Evolutionary conservation across 768 basidiomycete species (phyloP).

Genomic region (Chalciporus chontae): DNA sequence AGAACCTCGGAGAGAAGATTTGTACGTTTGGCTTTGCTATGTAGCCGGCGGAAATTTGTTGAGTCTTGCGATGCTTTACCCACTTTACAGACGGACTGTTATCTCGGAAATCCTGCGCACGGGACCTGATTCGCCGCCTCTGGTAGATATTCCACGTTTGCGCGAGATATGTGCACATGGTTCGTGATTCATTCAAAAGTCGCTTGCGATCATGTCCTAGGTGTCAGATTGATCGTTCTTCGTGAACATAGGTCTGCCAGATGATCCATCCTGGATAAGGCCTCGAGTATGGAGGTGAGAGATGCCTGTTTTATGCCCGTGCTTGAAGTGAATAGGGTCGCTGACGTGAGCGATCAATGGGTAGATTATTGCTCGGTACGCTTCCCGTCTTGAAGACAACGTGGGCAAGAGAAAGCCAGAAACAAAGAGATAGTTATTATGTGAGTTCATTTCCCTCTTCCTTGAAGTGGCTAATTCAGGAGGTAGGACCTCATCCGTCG

Average conservation of each 20-base stretch:
- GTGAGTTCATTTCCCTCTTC: constrained; percentile 38
- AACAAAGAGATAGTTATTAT: constrained; percentile 71
- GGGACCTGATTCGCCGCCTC: constrained; percentile 37
- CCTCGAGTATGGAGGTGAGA: constrained; percentile 74
- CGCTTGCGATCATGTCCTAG: neutral
- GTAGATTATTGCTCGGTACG: constrained; percentile 60
- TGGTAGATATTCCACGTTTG: constrained; percentile 55
- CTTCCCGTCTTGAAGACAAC: constrained; percentile 52
- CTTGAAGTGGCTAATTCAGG: constrained; percentile 3
- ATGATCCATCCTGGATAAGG: constrained; percentile 71
- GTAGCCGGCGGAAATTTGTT: neutral
- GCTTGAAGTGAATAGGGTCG: neutral
- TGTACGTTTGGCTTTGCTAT: constrained; percentile 38
- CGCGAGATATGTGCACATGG: constrained; percentile 59
- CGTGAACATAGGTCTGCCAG: constrained; percentile 55
- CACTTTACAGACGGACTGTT: constrained; percentile 41
- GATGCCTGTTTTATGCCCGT: constrained; percentile 12
- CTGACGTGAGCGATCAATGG: constrained; percentile 4
- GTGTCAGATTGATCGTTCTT: constrained; percentile 1
- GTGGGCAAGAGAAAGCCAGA: constrained; percentile 55
- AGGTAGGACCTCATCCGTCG: constrained; percentile 65
- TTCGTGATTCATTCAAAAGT: constrained; percentile 29
- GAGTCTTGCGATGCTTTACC: neutral
- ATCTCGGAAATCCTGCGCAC: constrained; percentile 61
- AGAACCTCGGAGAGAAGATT: constrained; percentile 56